phyloP scores from a whole-genome alignment of 306 rosid genomes.

The Inga oerstediana region DNA sequence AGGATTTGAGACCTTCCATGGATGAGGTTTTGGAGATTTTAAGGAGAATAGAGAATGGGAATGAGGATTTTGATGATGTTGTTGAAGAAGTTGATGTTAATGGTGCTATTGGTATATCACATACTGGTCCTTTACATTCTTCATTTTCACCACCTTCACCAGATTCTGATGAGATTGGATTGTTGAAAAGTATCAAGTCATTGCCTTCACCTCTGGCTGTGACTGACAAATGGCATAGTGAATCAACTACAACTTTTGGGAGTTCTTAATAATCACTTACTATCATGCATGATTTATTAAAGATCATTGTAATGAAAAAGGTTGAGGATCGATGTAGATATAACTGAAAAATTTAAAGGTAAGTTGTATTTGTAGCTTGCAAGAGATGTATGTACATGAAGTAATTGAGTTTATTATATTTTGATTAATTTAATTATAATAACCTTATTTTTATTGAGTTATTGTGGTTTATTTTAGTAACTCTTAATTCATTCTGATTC shows the following conservation, averaged over 20 bases:
- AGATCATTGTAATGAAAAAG: background rate
- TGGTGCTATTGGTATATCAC: background rate
- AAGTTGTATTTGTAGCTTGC: background rate
- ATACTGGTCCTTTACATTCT: background rate
- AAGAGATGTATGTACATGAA: background rate
- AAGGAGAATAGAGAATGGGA: constrained; percentile 41
- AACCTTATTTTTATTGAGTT: background rate
- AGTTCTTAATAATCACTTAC: background rate
- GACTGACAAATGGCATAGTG: background rate
- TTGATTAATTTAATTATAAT: background rate
- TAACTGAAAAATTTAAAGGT: background rate
- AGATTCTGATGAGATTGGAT: constrained; percentile 36
- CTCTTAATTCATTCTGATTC: background rate
- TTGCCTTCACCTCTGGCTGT: background rate
- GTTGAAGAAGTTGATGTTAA: constrained; percentile 22
- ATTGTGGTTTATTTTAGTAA: background rate
- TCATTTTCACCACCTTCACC: constrained; percentile 37
- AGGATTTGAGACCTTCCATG: constrained; percentile 75
- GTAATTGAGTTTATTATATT: background rate
- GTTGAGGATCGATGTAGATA: background rate
- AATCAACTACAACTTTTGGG: background rate
- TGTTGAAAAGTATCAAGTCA: constrained; percentile 35
- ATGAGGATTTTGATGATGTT: constrained; percentile 18
- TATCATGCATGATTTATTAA: background rate
- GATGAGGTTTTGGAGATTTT: constrained; percentile 51